Percentiles rank a stretch among this genome's conserved stretches.
phyloP scores from a whole-genome alignment of 2,329 filamentous ascomycete genomes.

The Colletotrichum orchidophilum region DNA sequence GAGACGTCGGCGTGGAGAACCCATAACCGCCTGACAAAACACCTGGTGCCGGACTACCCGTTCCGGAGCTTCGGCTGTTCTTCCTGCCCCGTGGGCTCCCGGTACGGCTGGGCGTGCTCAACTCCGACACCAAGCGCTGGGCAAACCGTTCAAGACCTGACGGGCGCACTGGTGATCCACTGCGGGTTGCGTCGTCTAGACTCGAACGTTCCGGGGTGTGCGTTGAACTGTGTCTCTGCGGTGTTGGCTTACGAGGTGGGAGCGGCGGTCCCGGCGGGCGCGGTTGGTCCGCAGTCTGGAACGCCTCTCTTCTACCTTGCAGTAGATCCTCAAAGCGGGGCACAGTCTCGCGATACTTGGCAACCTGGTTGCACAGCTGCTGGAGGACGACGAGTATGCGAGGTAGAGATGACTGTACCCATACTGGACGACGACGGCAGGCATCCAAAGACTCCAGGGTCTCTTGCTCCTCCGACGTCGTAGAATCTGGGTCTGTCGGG shows the following conservation, averaged over 20 bases:
- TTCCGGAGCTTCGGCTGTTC: slow-evolving; percentile 48
- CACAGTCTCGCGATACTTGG: slow-evolving; percentile 69
- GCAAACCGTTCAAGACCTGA: slow-evolving; percentile 69
- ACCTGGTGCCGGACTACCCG: slow-evolving; percentile 44
- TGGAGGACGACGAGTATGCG: slow-evolving; percentile 68
- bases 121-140: slow-evolving; percentile 69
- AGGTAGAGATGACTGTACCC: slow-evolving; percentile 59
- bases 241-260: slow-evolving; percentile 35
- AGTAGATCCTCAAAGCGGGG: slow-evolving; percentile 79
- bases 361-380: slow-evolving; percentile 69
- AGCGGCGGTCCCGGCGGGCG: slow-evolving; percentile 40
- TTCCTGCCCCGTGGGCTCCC: slow-evolving; percentile 61
- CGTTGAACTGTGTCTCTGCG: slow-evolving; percentile 38
- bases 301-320: slow-evolving; percentile 71
- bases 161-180: slow-evolving; percentile 61
- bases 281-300: slow-evolving; percentile 65
- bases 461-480: slow-evolving; percentile 51
- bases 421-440: slow-evolving; percentile 64
- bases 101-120: slow-evolving; percentile 62
- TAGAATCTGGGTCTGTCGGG: slow-evolving; percentile 51
- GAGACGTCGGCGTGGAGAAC: slow-evolving; percentile 45
- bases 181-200: slow-evolving; percentile 54
- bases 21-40: slow-evolving; percentile 40
- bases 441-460: slow-evolving; percentile 58
- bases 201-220: slow-evolving; percentile 53